Evolutionary conservation across 495 filamentous ascomycete genomes (phyloP).

Genomic region (Penicillium herquei): DNA sequence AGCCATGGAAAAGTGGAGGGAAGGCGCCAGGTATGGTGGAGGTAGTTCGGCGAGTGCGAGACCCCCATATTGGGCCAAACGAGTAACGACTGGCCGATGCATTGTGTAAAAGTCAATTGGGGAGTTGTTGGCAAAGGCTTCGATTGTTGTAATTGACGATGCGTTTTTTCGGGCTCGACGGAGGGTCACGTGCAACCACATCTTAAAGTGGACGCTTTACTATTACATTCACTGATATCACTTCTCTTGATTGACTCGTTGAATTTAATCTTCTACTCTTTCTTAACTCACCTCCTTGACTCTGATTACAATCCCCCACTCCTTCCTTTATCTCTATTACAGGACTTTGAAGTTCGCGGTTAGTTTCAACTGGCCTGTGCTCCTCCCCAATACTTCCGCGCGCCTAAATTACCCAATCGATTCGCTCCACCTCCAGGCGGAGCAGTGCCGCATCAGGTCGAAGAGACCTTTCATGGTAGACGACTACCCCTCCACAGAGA

Average conservation of each 20-base stretch:
- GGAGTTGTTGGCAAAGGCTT: slow-evolving; percentile 3
- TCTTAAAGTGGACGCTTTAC: not conserved
- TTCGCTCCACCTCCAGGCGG: slow-evolving; percentile 39
- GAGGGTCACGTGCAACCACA: slow-evolving; percentile 22
- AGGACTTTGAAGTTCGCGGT: not conserved
- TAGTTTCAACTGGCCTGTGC: slow-evolving; percentile 26
- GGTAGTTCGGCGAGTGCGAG: slow-evolving; percentile 38
- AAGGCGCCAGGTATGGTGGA: slow-evolving; percentile 45
- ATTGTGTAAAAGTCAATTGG: slow-evolving; percentile 28
- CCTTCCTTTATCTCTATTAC: no score
- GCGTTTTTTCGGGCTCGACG: slow-evolving; percentile 21
- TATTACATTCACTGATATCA: no score
- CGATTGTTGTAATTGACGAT: not conserved
- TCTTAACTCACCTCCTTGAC: no score
- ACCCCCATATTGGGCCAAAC: slow-evolving; percentile 35
- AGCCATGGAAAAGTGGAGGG: slow-evolving; percentile 39
- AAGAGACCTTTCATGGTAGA: slow-evolving; percentile 32
- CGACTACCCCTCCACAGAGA: slow-evolving; percentile 22
- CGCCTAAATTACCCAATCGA: slow-evolving; percentile 35
- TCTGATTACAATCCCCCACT: not conserved
- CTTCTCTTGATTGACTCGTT: no score
- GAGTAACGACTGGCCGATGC: slow-evolving; percentile 38
- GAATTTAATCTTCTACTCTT: not conserved
- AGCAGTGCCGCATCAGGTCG: slow-evolving; percentile 38
- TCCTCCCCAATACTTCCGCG: slow-evolving; percentile 29